Base-by-base conservation (phyloP, 495 filamentous ascomycete species). In the Bryoglossum gracile region DNA sequence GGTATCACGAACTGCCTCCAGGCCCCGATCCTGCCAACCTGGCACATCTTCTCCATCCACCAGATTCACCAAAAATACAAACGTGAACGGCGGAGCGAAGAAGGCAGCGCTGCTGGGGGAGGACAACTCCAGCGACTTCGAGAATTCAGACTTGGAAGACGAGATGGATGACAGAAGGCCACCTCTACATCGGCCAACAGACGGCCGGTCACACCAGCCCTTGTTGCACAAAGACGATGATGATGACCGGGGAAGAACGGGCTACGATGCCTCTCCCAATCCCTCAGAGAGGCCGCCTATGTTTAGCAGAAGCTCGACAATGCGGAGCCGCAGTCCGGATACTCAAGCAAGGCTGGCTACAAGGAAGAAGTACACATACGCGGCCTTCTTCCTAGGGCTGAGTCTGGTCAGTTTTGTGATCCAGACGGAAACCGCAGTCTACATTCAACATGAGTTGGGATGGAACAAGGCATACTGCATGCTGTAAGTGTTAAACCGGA, bases 381-480 rank as follows among this genome's bases (percentile, higher is more conserved):
- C 92, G 3, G 82, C 77, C 4, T 77, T 87, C 39, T 96, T 95
- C 65, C 68, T 98, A 45, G 57, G 84, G 3, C 54, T 94, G 49
- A 90, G 83, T 57, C 68, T 98, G 57, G 67, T 90, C 16, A 81
- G 83, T 59, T 98, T 98, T 65, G 71, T 69, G 24, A 68, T 95
- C 4, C 92, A 98, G 73, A 96, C 92, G 4, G 90, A 95, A 71
- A 89, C 94, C 11, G 89, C 92, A 3, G 81, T 89, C 6, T 90
- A 95, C 63, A 89, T 98, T 33, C 88, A 95, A 64, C 79, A 87
- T 65, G 81, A 89, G 33, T 63, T 95, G 49, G 74, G 79, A 25
- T 98, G 92, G 92, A 80, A 91, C 62, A 97, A 98, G 68, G 83
- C 91, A 19, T 98, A 96, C 71, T 89, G 84, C 72, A 98, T 98